Percentiles rank a stretch among this genome's conserved stretches.
Conservation (phyloP, 345 rosid species). For the Boechera stricta region DNA sequence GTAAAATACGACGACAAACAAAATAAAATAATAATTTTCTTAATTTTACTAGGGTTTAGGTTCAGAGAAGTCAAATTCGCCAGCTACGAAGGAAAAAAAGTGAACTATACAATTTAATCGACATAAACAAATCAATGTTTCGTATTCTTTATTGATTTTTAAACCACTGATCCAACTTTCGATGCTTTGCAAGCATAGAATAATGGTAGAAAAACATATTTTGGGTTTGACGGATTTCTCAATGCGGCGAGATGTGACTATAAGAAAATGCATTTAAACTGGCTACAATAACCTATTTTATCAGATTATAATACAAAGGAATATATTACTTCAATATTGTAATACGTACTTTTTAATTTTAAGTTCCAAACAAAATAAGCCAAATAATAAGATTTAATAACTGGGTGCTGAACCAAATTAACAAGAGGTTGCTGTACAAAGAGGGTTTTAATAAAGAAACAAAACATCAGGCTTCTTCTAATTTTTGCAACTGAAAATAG, state of each 20-base stretch:
- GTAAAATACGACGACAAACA: neutral
- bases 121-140: neutral
- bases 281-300: neutral
- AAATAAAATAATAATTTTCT: neutral
- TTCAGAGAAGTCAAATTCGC: constrained; percentile 28
- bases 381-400: constrained; percentile 2
- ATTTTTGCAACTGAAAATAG: neutral
- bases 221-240: constrained; percentile 29
- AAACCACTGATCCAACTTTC: constrained; percentile 17
- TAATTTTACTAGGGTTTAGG: neutral
- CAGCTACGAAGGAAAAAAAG: constrained; percentile 15
- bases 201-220: constrained; percentile 1
- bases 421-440: constrained; percentile 32
- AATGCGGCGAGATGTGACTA: neutral
- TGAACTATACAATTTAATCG: neutral
- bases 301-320: neutral
- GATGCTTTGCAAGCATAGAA: constrained; percentile 15
- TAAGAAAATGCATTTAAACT: constrained; percentile 11
- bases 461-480: constrained; percentile 8
- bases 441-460: neutral
- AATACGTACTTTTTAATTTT: neutral
- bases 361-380: constrained; percentile 15
- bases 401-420: neutral
- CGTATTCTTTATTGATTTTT: neutral
- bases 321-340: neutral